phyloP scores from a whole-genome alignment of 1,284 basidiomycete species.

The Fereydounia khargensis region DNA sequence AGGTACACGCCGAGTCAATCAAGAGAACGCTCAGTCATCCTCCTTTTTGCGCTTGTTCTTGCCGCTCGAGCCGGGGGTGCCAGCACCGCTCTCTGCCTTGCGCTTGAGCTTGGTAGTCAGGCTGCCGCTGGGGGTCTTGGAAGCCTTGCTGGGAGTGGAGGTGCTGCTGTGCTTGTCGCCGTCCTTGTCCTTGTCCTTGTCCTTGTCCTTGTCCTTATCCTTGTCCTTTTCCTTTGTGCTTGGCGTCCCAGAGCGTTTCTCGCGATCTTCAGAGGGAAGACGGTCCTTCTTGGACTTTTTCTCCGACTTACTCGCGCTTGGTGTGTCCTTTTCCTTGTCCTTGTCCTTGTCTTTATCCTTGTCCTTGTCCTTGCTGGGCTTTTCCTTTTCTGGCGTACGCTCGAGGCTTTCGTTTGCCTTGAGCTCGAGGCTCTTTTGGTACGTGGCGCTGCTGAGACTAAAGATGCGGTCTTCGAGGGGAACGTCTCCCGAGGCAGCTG shows the following conservation, averaged over 20 bases:
- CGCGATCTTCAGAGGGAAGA: neutral
- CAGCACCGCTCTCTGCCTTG: constrained; percentile 1
- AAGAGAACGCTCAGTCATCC: no score
- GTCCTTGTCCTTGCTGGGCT: constrained; percentile 9
- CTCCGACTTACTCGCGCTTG: neutral
- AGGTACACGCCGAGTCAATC: no score
- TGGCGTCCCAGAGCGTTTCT: neutral
- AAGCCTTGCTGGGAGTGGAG: constrained; percentile 1
- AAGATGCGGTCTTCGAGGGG: constrained; percentile 50
- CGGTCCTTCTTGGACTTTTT: neutral
- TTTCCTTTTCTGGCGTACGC: neutral
- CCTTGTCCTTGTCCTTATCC: constrained; percentile 1
- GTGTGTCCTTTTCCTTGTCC: neutral
- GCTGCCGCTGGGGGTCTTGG: constrained; percentile 2
- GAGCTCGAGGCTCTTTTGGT: constrained; percentile 44
- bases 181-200: neutral
- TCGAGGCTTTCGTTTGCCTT: constrained; percentile 36
- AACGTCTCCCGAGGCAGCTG: constrained; percentile 10
- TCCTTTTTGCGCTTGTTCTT: constrained; percentile 30
- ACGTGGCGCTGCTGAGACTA: constrained; percentile 42
- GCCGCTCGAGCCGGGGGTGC: constrained; percentile 12
- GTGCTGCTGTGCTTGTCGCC: neutral
- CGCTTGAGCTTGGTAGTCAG: constrained; percentile 21
- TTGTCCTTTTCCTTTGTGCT: neutral
- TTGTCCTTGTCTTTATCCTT: neutral